Conservation (phyloP, 1,284 basidiomycete species). For the Athelia sp. region DNA sequence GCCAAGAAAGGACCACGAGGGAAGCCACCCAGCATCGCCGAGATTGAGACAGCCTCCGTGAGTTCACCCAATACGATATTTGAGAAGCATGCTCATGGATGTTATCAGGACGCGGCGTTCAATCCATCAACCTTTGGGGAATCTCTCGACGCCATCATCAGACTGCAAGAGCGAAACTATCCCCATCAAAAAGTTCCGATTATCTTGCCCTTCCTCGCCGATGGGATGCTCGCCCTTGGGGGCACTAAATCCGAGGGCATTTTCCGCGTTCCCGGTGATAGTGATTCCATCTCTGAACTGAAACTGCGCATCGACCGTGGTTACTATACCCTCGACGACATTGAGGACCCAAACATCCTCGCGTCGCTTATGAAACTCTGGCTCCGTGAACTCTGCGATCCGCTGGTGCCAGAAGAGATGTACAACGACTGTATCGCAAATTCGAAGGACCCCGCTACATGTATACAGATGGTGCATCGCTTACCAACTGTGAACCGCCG, state of each 20-base stretch:
- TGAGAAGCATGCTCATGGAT: background rate
- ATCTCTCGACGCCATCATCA: slow-evolving; percentile 77
- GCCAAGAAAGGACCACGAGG: slow-evolving; percentile 80
- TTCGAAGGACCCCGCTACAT: slow-evolving; percentile 61
- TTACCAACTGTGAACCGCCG: slow-evolving; percentile 82
- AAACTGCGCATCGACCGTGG: slow-evolving; percentile 87
- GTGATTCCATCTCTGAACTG: slow-evolving; percentile 79
- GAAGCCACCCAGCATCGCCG: slow-evolving; percentile 71
- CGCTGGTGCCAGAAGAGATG: slow-evolving; percentile 81
- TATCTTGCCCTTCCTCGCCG: slow-evolving; percentile 86
- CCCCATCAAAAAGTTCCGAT: slow-evolving; percentile 82
- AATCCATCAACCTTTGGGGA: slow-evolving; percentile 92
- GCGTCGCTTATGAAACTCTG: slow-evolving; percentile 88
- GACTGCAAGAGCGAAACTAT: slow-evolving; percentile 80
- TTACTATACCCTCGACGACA: slow-evolving; percentile 81
- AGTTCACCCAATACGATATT: slow-evolving; percentile 17
- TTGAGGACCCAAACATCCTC: slow-evolving; percentile 85
- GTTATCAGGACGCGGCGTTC: slow-evolving; percentile 78
- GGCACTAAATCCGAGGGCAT: slow-evolving; percentile 84
- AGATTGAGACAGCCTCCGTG: slow-evolving; percentile 86
- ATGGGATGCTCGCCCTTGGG: slow-evolving; percentile 84
- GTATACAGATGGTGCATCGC: slow-evolving; percentile 68
- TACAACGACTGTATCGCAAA: slow-evolving; percentile 82
- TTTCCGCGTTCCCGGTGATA: slow-evolving; percentile 86
- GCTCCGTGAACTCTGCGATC: slow-evolving; percentile 86